Base-by-base conservation (phyloP, 2,329 filamentous ascomycete genomes). In the Diaporthe sp. region DNA sequence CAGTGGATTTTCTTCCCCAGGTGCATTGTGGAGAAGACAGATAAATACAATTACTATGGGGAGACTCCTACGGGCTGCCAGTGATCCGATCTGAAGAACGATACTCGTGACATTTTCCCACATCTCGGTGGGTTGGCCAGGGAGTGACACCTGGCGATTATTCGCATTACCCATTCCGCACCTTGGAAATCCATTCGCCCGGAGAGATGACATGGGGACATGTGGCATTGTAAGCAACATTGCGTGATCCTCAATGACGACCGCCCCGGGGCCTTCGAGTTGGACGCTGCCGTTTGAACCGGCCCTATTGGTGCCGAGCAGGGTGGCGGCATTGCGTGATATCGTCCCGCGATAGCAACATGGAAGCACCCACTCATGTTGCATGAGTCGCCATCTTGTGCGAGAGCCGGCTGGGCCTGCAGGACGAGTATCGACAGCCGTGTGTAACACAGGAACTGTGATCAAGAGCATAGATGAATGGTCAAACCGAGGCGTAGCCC, bases 241-340 rank as follows among this genome's bases (percentile, higher is more conserved):
- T 75, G 55, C 47, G 45, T 38, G 45, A 74, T 70, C 28, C 19
- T 38, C 30, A 45, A 40, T 50, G 33, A 54, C 47, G 57, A 71
- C 55, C 19, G 42, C 61, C 25, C 61, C 30, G 22, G 30, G 30
- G 2, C 19, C 25, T 33, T 50, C 30, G 42, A 35, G 42, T 67
- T 47, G 61, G 19, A 15, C 28, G 19, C 9, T 67, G 61, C 30
- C 42, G 42, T 67, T 50, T 45, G 61, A 25, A 47, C 42, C 45
- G 30, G 66, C 33, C 33, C 40, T 33, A 71, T 71, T 47, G 54
- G 55, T 25, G 54, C 40, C 55, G 55, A 67, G 71, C 45, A 45
- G 45, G 30, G 74, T 71, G 71, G 67, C 30, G 42, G 72, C 42
- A 76, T 76, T 74, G 74, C 74, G 74, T 76, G 74, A 76, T 76